Conservation (phyloP, 2,329 filamentous ascomycete genomes). For the Cladosporium sp. region DNA sequence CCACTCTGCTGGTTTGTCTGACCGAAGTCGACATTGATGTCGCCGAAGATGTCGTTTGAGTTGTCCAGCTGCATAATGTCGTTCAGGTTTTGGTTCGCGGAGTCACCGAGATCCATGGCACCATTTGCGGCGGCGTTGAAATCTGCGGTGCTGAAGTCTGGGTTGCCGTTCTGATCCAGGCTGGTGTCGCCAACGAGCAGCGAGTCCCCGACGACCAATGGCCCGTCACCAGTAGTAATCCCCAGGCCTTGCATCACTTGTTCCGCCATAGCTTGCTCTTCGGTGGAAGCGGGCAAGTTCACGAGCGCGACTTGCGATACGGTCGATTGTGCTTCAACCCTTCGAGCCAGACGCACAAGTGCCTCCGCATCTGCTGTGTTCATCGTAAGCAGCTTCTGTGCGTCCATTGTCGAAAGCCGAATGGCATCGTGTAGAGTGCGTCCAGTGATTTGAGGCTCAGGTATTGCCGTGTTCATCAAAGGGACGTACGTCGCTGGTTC, state of each 20-base stretch:
- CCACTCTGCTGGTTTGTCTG: constrained; percentile 23
- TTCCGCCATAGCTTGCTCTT: constrained; percentile 30
- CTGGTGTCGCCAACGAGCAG: constrained; percentile 4
- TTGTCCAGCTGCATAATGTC: constrained; percentile 27
- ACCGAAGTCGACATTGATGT: constrained; percentile 36
- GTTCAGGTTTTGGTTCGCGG: constrained; percentile 29
- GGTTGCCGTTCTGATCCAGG: constrained; percentile 20
- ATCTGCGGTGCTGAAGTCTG: constrained; percentile 26
- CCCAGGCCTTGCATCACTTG: constrained; percentile 41
- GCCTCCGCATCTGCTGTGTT: constrained; percentile 46
- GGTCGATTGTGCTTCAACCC: constrained; percentile 48
- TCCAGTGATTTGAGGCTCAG: neutral
- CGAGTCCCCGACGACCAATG: constrained; percentile 8
- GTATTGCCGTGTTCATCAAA: constrained; percentile 3
- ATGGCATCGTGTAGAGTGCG: constrained; percentile 17
- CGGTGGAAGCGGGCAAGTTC: constrained; percentile 30
- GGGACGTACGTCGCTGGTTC: constrained; percentile 32
- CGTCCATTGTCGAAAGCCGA: constrained; percentile 13
- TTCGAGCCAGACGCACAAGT: constrained; percentile 35
- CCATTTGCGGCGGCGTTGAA: constrained; percentile 26
- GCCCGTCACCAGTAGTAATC: constrained; percentile 22
- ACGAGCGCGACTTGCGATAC: constrained; percentile 60
- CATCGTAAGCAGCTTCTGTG: constrained; percentile 12
- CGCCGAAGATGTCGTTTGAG: constrained; percentile 29
- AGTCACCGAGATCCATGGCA: constrained; percentile 27